phyloP scores from a whole-genome alignment of 306 rosid genomes.

The Dalbergia cochinchinensis region DNA sequence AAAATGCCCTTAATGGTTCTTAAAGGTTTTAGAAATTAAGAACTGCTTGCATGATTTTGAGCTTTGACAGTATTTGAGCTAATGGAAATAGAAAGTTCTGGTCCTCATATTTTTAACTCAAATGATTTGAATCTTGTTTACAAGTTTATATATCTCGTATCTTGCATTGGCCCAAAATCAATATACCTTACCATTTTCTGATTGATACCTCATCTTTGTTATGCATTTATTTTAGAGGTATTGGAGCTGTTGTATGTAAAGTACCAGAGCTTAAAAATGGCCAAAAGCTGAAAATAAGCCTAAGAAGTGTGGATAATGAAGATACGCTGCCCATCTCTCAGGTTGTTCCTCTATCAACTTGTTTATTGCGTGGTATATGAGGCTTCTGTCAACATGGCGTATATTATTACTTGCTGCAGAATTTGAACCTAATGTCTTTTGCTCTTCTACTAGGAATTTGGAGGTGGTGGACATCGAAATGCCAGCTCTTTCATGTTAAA shows the following conservation, averaged over 20 bases:
- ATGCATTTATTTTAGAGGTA: constrained; percentile 60
- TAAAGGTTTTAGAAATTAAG: neutral
- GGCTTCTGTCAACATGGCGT: constrained; percentile 5
- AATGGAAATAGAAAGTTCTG: neutral
- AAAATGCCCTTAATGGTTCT: neutral
- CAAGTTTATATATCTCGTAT: constrained; percentile 4
- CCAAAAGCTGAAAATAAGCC: constrained; percentile 73
- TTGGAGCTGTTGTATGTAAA: constrained; percentile 83
- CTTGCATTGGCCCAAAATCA: constrained; percentile 26
- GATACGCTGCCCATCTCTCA: constrained; percentile 79
- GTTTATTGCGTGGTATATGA: constrained; percentile 10
- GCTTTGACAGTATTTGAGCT: neutral
- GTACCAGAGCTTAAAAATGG: constrained; percentile 75
- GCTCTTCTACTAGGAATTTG: constrained; percentile 63
- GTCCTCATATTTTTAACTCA: neutral
- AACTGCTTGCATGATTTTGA: neutral
- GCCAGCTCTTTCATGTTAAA: constrained; percentile 84
- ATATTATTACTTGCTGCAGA: constrained; percentile 22
- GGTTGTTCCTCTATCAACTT: constrained; percentile 53
- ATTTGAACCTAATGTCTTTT: constrained; percentile 33
- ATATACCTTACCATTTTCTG: constrained; percentile 16
- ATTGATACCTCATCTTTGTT: constrained; percentile 8
- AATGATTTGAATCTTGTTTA: constrained; percentile 19
- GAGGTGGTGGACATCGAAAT: constrained; percentile 88
- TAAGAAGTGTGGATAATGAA: constrained; percentile 73